Evolutionary conservation across 805 yeast genomes (phyloP).

Genomic region (Pichia rugopelliculosa): DNA sequence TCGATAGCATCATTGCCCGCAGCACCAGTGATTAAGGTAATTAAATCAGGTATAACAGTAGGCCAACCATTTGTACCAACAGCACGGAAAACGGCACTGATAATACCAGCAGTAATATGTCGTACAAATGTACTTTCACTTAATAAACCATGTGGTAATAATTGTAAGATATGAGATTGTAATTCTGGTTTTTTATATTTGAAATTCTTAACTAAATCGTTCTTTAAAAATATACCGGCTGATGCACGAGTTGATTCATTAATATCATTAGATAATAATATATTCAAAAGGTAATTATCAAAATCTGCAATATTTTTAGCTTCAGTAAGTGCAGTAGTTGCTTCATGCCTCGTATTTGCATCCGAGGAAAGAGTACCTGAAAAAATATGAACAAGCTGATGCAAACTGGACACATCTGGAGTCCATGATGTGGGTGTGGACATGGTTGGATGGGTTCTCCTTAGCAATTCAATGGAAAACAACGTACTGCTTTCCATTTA

Average conservation of each 20-base stretch:
- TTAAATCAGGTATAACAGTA: constrained; percentile 55
- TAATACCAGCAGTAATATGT: constrained; percentile 84
- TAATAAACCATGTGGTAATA: constrained; percentile 40
- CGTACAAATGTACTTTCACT: constrained; percentile 57
- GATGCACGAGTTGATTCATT: constrained; percentile 68
- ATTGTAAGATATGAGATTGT: constrained; percentile 29
- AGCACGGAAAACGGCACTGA: constrained; percentile 68
- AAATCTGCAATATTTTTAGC: constrained; percentile 72
- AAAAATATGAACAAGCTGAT: constrained; percentile 59
- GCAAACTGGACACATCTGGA: constrained; percentile 54
- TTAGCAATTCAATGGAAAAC: neutral
- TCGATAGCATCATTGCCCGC: constrained; percentile 46
- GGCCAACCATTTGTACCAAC: constrained; percentile 72
- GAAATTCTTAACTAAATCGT: constrained; percentile 45
- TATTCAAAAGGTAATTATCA: constrained; percentile 68
- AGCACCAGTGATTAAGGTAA: constrained; percentile 48
- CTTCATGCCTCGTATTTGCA: constrained; percentile 47
- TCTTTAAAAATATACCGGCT: constrained; percentile 82
- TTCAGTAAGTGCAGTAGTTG: constrained; percentile 64
- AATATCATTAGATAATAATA: constrained; percentile 50
- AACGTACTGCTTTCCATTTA: too few species aligned
- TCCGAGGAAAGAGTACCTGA: constrained; percentile 64
- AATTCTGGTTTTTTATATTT: constrained; percentile 23
- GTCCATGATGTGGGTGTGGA: constrained; percentile 42
- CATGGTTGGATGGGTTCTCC: neutral